Evolutionary conservation across 2,329 filamentous ascomycete genomes (phyloP).

Genomic region (Xylaria polymorpha): DNA sequence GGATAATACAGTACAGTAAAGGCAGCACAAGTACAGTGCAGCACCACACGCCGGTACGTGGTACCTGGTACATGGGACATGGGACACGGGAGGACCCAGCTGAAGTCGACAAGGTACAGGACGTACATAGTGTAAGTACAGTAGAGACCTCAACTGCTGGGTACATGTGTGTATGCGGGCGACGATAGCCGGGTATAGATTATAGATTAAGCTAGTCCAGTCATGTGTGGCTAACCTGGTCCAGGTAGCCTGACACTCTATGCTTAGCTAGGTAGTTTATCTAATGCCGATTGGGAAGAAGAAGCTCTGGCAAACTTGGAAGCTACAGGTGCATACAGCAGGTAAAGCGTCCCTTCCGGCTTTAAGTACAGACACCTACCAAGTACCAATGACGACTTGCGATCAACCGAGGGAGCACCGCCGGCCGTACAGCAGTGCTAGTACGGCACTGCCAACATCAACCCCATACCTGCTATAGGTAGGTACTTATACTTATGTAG

Average conservation of each 20-base stretch:
- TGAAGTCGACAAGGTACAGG: not conserved
- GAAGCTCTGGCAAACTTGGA: slow-evolving; percentile 18
- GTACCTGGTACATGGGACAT: too few relatives aligned
- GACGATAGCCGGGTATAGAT: slow-evolving; percentile 37
- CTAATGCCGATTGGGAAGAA: slow-evolving; percentile 27
- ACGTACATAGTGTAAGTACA: too few relatives aligned
- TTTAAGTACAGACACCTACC: too few relatives aligned
- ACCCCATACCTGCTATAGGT: too few relatives aligned
- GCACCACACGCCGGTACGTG: too few relatives aligned
- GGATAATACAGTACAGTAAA: too few relatives aligned
- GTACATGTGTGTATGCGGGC: slow-evolving; percentile 11
- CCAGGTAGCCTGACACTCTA: not conserved
- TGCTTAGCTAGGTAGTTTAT: slow-evolving; percentile 16
- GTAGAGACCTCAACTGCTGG: not conserved
- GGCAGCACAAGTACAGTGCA: not conserved
- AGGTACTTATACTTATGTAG: too few relatives aligned
- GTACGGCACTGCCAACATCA: too few relatives aligned
- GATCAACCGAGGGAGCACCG: slow-evolving; percentile 28
- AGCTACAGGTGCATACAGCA: slow-evolving; percentile 4
- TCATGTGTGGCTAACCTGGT: slow-evolving; percentile 22
- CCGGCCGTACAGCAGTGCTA: not conserved
- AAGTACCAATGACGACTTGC: slow-evolving; percentile 11
- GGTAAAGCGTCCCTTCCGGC: not conserved
- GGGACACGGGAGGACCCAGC: slow-evolving; percentile 17
- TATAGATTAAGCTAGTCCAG: slow-evolving; percentile 18